Conservation (phyloP, 805 yeast species). For the Cyberlindnera veronae region DNA sequence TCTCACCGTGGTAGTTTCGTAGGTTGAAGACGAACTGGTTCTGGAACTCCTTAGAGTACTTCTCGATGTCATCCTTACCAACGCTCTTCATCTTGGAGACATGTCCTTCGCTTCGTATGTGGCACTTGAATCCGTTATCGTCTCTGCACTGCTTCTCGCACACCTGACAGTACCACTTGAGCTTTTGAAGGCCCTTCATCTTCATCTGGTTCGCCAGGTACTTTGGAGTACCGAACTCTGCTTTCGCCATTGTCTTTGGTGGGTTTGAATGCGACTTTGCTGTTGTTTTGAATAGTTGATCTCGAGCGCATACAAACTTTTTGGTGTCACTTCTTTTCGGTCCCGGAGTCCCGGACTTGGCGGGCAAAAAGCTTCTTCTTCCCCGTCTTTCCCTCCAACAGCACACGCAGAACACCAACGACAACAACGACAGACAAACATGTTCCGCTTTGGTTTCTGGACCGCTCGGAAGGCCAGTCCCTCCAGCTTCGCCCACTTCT, state of each 20-base stretch:
- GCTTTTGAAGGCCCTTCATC: slow-evolving; percentile 79
- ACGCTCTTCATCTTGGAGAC: slow-evolving; percentile 49
- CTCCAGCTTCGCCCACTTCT: slow-evolving; percentile 7
- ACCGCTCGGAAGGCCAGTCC: not conserved
- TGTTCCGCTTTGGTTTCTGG: slow-evolving; percentile 4
- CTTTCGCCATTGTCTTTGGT: slow-evolving; percentile 43
- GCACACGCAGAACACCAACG: not conserved
- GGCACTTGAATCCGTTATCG: slow-evolving; percentile 92
- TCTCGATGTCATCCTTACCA: slow-evolving; percentile 47
- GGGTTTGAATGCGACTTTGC: not conserved
- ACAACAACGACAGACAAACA: not conserved
- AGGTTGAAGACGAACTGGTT: slow-evolving; percentile 61
- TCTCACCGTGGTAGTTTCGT: slow-evolving; percentile 74
- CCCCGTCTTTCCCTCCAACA: too few species aligned
- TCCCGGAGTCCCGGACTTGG: too few species aligned
- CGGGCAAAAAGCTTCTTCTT: too few species aligned
- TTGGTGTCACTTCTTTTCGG: not conserved
- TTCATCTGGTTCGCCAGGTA: slow-evolving; percentile 73
- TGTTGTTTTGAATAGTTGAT: not conserved
- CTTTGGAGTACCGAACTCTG: slow-evolving; percentile 66
- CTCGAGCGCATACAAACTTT: not conserved
- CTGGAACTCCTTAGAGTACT: slow-evolving; percentile 58
- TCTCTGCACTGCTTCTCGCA: slow-evolving; percentile 95
- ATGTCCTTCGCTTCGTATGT: slow-evolving; percentile 80
- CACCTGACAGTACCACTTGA: slow-evolving; percentile 84